Conservation (phyloP, 148 eudicot genomes). For the Nepenthes mirabilis region DNA sequence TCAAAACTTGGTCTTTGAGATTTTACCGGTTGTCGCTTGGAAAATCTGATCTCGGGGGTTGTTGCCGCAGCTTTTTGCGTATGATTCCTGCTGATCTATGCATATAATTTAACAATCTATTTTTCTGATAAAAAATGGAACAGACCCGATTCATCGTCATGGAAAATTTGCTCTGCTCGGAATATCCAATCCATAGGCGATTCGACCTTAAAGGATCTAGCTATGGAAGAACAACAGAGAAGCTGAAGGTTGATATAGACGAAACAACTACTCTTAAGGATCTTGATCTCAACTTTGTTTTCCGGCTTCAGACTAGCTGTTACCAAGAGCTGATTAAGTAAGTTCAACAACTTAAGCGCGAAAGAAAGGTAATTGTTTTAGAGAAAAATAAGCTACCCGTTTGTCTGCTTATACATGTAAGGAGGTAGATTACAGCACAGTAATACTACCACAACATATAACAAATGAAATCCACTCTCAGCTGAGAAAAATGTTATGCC, state of each 20-base stretch:
- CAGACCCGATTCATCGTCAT: constrained; percentile 92
- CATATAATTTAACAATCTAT: background rate
- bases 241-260: constrained; percentile 78
- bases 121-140: background rate
- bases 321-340: constrained; percentile 86
- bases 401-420: no score
- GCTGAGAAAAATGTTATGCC: no score
- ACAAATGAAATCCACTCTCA: no score
- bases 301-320: constrained; percentile 72
- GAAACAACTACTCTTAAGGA: constrained; percentile 97
- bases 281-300: constrained; percentile 81
- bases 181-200: constrained; percentile 78
- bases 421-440: no score
- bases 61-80: no score
- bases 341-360: constrained; percentile 10
- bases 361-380: no score
- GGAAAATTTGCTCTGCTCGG: constrained; percentile 94
- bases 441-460: no score
- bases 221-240: constrained; percentile 75
- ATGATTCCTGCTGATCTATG: no score
- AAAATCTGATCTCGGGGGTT: no score
- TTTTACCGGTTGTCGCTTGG: no score
- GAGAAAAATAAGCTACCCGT: no score
- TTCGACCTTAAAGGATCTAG: constrained; percentile 96
- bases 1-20: no score